Percentiles rank a stretch among this genome's conserved stretches.
Conservation (phyloP, 2,329 filamentous ascomycete species). For the Aspergillus sp. region DNA sequence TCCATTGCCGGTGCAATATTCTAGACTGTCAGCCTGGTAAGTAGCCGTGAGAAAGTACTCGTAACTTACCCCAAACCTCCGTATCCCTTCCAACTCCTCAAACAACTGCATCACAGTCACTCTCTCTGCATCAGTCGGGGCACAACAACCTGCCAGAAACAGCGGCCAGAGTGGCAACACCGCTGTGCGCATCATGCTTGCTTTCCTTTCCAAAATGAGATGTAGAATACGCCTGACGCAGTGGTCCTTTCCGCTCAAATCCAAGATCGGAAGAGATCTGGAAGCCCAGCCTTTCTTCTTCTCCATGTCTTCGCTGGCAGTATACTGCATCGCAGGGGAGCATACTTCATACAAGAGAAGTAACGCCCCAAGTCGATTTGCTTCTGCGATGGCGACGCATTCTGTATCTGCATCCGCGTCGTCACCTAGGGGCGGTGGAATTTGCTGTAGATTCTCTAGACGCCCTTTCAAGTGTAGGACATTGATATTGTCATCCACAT, state of each 20-base stretch:
- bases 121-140: conserved; percentile 20
- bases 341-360: background rate
- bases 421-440: background rate
- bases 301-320: no score
- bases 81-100: conserved; percentile 19
- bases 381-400: background rate
- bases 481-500: background rate
- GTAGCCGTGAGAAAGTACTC: no score
- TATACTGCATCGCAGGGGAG: no score
- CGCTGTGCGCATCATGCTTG: conserved; percentile 23
- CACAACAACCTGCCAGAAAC: conserved; percentile 29
- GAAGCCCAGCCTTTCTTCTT: no score
- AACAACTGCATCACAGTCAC: conserved; percentile 25
- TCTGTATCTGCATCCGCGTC: background rate
- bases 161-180: conserved; percentile 28
- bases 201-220: background rate
- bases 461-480: background rate
- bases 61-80: conserved; percentile 23
- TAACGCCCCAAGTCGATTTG: background rate
- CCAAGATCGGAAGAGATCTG: no score
- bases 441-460: background rate
- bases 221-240: background rate
- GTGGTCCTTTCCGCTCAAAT: background rate
- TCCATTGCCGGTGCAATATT: conserved; percentile 27
- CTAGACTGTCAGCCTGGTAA: conserved; percentile 1